Conservation (phyloP, 305 asterid species). For the Solanum hybrid region DNA sequence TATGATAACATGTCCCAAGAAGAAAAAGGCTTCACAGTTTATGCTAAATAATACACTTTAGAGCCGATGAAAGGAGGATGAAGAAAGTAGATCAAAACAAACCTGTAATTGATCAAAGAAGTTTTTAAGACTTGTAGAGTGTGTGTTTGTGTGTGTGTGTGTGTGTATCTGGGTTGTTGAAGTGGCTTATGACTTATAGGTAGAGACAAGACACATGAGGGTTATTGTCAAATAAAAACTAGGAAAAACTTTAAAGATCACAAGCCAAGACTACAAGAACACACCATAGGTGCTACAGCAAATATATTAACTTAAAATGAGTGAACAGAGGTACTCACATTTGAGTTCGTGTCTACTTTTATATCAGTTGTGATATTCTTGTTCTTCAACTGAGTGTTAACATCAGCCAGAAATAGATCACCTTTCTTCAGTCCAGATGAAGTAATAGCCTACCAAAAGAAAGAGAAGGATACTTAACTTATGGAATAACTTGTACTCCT, state of each 20-base stretch:
- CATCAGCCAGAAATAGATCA: constrained; percentile 48
- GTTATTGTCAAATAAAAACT: background rate
- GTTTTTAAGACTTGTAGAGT: background rate
- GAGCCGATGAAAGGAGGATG: background rate
- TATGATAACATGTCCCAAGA: background rate
- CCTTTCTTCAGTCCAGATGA: constrained; percentile 50
- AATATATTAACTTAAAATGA: background rate
- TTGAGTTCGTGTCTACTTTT: constrained; percentile 53
- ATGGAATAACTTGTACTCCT: background rate
- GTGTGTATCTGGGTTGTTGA: background rate
- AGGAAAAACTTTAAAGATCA: background rate
- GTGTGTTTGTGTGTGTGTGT: background rate
- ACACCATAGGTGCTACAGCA: background rate
- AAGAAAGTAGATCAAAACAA: background rate
- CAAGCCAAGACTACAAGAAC: background rate
- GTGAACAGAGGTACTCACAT: constrained; percentile 17
- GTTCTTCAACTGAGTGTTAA: constrained; percentile 51
- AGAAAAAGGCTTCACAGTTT: background rate
- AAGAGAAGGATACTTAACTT: background rate
- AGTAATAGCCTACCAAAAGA: constrained; percentile 30
- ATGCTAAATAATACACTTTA: background rate
- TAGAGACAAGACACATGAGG: background rate
- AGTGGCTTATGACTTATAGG: background rate
- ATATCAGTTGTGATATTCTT: constrained; percentile 48
- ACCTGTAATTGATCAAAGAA: background rate